Evolutionary conservation across 768 basidiomycete species (phyloP), one percentile per base, ranked within the genome.

Genomic region (Pisolithus orientalis): DNA sequence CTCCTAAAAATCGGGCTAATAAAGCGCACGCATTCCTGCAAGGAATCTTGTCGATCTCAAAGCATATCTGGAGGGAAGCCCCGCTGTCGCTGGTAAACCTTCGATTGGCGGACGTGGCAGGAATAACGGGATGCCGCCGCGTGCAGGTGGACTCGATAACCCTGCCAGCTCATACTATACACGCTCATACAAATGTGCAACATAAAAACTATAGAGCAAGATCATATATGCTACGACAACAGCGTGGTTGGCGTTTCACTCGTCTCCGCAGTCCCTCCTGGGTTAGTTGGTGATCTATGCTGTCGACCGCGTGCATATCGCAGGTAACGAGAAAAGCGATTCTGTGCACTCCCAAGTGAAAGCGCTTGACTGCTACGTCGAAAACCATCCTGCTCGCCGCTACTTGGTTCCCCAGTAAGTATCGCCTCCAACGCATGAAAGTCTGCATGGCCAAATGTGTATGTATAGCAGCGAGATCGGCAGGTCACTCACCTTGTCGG

Each of bases 401-500:
- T 64, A 16, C 61, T 61, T 5, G 60, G 49, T 5, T 67, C 68
- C 29, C 70, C 62, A 8, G 73, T 70, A 40, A 84, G 63, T 49
- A 85, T 81, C n/a, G 74, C 74, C 57, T 84, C 80, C 48, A 84
- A 69, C 7, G 83, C 78, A 51, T 76, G 72, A 57, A 85, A 85
- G 61, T 85, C 83, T 82, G 54, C 29, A 32, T 24, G 31, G 43
- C 9, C 16, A 13, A 40, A 6, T 44, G 34, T 29, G 27, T 34
- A 54, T 52, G 16, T 57, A 32, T 11, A 14, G 5, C 34, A 13
- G 14, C 13, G 34, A 34, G 34, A 5, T 34, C 13, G 13, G 13
- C 34, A 34, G 13, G 13, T 11, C 11, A 63, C 76, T 45, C 58
- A 91, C 91, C 92, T 70, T 94, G 87, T 59, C 94, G 79, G 67